Evolutionary conservation across 805 yeast genomes (phyloP), one percentile per base, ranked within the genome.

Genomic region (Jamesozyma gamospora): DNA sequence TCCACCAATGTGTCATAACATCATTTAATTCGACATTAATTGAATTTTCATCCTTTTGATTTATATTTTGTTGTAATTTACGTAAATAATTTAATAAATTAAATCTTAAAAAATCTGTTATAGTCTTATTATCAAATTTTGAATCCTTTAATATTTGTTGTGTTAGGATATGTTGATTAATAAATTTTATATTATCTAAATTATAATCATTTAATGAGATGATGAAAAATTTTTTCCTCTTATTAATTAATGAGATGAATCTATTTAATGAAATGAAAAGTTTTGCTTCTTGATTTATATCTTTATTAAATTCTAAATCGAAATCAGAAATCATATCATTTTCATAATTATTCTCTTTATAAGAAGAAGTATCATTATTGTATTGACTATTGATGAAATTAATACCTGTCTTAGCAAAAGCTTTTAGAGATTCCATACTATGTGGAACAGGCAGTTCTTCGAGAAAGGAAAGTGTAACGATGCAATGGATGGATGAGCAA

Each of bases 1-100:
- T 45, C 64, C 64, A 60, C 64, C 64, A 60, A 36, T 58, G 63
- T 5, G 43, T 42, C 18, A 57, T 40, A 6, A 48, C 48, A 27
- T 52, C 53, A n/a, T 35, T 55, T 37, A n/a, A 8, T 21, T 21
- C 8, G 8, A n/a, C 18, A 28, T 14, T 38, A 2, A 13, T 17
- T 24, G 7, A 18, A 24, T 21, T 16, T 4, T 9, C 10, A 4
- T 34, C 5, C 4, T 21, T 16, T 15, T 10, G 14, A 12, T 37
- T 24, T 25, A 31, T 9, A 4, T 21, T 16, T 15, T 10, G 14
- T 14, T 37, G 28, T 25, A 31, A 28, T 42, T 30, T 12, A 13
- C 43, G 24, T 34, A 32, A 12, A 25, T 26, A 34, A 8, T 28
- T 30, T 18, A 41, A 13, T 17, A 41, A 12, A 8, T 37, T 32